Evolutionary conservation across 148 eudicot species (phyloP).

Genomic region (Chenopodium formosanum): DNA sequence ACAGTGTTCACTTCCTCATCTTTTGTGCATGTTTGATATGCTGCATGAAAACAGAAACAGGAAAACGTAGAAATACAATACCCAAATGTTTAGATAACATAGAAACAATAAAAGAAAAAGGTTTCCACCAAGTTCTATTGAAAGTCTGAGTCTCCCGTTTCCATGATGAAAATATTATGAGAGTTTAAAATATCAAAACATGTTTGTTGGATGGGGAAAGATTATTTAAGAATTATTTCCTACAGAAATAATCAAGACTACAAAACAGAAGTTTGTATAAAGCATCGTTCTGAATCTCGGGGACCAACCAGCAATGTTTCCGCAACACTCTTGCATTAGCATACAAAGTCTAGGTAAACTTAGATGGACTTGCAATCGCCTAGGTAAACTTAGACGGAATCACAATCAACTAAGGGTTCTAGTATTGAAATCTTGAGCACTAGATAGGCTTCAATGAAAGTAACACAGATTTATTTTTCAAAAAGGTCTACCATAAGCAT

Average conservation of each 20-base stretch:
- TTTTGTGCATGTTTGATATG: not conserved
- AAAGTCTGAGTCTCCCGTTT: not conserved
- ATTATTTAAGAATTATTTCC: not conserved
- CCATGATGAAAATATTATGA: no score
- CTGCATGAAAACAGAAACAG: not conserved
- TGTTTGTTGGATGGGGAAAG: not conserved
- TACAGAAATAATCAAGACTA: not conserved
- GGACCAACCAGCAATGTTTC: not conserved
- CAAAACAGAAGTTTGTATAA: not conserved
- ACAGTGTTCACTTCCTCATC: not conserved
- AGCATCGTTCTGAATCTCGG: not conserved
- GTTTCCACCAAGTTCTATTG: not conserved
- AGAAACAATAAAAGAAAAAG: not conserved
- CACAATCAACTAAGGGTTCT: no score
- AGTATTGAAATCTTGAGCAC: no score
- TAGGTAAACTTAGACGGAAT: no score
- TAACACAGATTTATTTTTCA: no score
- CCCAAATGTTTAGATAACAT: not conserved
- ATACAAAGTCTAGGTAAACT: no score
- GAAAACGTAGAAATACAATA: not conserved
- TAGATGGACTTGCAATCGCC: no score
- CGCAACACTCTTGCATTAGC: not conserved
- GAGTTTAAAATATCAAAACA: not conserved
- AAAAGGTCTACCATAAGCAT: no score
- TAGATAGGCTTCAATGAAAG: no score